Base-by-base conservation (phyloP, 306 rosid species). In the Lathyrus tuberosus region DNA sequence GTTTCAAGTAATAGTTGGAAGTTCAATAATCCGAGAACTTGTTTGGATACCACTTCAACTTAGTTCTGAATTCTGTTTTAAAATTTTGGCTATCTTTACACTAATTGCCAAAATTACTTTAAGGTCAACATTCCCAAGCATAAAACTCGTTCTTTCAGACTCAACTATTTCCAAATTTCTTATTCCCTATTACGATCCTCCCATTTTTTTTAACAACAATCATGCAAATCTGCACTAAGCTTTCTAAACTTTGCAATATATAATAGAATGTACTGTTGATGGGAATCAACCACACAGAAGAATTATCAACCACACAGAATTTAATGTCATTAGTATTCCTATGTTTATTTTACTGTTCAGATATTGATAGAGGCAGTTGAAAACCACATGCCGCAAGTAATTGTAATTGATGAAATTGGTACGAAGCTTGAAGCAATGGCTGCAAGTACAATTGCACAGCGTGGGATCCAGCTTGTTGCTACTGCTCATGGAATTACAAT, bases 351-450 rank as follows among this genome's bases (percentile, higher is more conserved):
- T 59, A 56, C 63, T 82, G 16, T 63, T 68, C 74, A 94, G 98
- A 92, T 94, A 71, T 81, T 94, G 87, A 94, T 91, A 57, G 99
- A 94, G 82, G 99, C 96, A 56, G 98, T 94, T 59, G 98, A 94
- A 88, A 94, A 94, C 78, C 98, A 94, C 74, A 94, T 90, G 98
- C 98, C 97, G 7, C 96, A 94, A 85, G 98, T 90, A 44, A 94
- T 94, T 80, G 92, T 90, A 47, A 94, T 94, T 56, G 97, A 94
- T 83, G 97, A 94, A 84, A 94, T 87, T 72, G 91, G 99, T 78
- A 94, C 97, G 10, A 94, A 94, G 68, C 99, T 94, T 78, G 99
- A 91, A 91, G 99, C 97, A 67, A 83, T 94, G 91, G 99, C 96
- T 80, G 96, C 99, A 12, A 88, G 97, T 80, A 94, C 97, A 35